Conservation (phyloP, 495 filamentous ascomycete genomes). For the Penicillium salamii region DNA sequence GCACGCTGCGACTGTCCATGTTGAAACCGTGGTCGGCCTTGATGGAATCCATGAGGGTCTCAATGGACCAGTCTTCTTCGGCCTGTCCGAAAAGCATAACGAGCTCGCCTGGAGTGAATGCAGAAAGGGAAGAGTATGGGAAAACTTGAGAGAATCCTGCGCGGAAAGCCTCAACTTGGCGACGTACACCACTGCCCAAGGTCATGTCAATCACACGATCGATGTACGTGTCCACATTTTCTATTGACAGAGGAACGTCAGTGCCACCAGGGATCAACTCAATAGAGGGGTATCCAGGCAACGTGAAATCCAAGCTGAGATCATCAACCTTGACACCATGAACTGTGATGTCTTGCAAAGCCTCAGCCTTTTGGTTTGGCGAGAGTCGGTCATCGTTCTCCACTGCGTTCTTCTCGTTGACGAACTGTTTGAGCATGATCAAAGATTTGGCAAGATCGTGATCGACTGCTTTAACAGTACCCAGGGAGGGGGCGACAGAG, state of each 20-base stretch:
- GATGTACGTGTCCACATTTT: constrained; percentile 85
- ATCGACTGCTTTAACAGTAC: constrained; percentile 90
- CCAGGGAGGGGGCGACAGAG: constrained; percentile 79
- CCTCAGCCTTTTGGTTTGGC: constrained; percentile 64
- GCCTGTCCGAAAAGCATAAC: constrained; percentile 92
- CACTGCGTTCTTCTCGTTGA: constrained; percentile 73
- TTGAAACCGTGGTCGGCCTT: constrained; percentile 99
- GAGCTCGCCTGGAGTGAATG: constrained; percentile 96
- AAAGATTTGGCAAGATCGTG: constrained; percentile 80
- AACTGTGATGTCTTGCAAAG: constrained; percentile 63
- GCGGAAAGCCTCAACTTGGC: constrained; percentile 89
- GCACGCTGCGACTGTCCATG: constrained; percentile 97
- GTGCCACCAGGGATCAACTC: constrained; percentile 76
- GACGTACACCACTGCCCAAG: constrained; percentile 78
- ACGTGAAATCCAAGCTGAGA: constrained; percentile 85
- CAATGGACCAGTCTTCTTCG: constrained; percentile 96
- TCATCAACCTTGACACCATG: constrained; percentile 80
- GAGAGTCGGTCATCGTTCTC: constrained; percentile 64
- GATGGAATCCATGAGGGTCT: constrained; percentile 96
- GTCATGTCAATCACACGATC: constrained; percentile 91
- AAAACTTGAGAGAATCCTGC: constrained; percentile 94
- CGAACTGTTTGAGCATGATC: constrained; percentile 85
- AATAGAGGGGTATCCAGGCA: constrained; percentile 89
- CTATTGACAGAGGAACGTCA: constrained; percentile 73
- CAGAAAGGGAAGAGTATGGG: constrained; percentile 85